These are phyloP conservation scores for Dionaea muscipula DNA, from an alignment of 179 eudicot species.

Conservation along the genomic window DNA sequence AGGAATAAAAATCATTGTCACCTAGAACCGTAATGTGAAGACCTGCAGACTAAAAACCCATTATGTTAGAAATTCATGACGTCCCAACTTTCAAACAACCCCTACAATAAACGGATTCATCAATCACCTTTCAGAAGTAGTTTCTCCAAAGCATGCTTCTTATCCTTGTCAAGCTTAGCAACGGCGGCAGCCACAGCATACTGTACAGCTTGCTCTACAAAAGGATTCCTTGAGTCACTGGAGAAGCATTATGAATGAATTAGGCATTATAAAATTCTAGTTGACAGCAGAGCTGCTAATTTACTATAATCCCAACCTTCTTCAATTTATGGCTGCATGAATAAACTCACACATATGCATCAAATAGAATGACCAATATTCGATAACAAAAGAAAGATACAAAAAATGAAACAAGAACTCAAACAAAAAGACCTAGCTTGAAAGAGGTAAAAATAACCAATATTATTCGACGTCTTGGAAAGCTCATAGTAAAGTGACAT, in stretches of 20 bases:
- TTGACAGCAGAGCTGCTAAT: background rate
- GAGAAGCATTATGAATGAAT: conserved; percentile 8
- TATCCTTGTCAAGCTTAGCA: conserved; percentile 47
- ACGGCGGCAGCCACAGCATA: conserved; percentile 78
- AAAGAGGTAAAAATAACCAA: no score
- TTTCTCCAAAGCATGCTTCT: conserved; percentile 48
- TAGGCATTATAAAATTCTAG: background rate
- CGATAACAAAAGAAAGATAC: no score
- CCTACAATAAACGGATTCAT: background rate
- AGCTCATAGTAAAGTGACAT: no score
- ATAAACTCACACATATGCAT: no score
- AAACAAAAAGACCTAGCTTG: background rate
- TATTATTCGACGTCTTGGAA: no score
- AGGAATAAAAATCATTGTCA: conserved; percentile 94
- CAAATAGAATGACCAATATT: no score
- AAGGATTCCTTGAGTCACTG: conserved; percentile 81
- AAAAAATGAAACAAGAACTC: background rate
- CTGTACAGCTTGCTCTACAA: conserved; percentile 92
- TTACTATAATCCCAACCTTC: no score
- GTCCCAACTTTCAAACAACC: conserved; percentile 4
- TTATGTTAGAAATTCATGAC: conserved; percentile 20
- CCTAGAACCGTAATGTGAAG: conserved; percentile 92
- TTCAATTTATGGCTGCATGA: no score
- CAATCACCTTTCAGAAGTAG: conserved; percentile 61
- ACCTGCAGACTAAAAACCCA: conserved; percentile 59